Base-by-base conservation (phyloP, 352 stramenopile genomes). In the Phytophthora quininea region DNA sequence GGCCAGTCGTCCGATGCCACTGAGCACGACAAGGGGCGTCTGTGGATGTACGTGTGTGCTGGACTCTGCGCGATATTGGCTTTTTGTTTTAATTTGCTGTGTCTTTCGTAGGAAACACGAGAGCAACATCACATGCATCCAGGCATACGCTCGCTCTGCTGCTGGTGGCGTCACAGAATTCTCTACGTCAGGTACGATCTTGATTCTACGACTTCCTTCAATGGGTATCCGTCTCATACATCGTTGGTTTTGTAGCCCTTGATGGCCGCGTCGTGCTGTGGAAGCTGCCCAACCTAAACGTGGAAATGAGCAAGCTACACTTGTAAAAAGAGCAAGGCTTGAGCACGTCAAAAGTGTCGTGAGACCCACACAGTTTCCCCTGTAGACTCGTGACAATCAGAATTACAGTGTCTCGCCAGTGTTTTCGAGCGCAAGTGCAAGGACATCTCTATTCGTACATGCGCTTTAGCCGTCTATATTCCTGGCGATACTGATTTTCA, bases 401-500 rank as follows among this genome's bases (percentile, higher is more conserved):
- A 51, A 51, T 32, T 29, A 51, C n/a, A 29, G 0, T 4, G 10
- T 19, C 45, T 24, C 19, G 19, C 19, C 19, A 24, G 19, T 24
- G 19, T 24, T 24, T 24, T 24, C 19, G 19, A 24, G 19, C 19
- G 19, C 50, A 64, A 76, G 43, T 29, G 54, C 43, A 62, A 54
- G 46, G 38, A 71, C 42, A 64, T 62, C 43, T 74, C 70, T 90
- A 95, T 82, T 94, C 89, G 74, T 98, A 98, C 64, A 98, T 73
- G 42, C 61, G 68, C 66, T 97, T 97, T 70, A 98, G 95, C 12
- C 92, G 86, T 64, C 86, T 80, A 67, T 97, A 97, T 62, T 98
- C 90, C 58, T 93, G 88, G 27, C 92, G 82, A 71, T 90, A 96
- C 56, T 91, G 65, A 69, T 92, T 90, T 70, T 98, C 95, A 54